Percentiles rank a stretch among this genome's conserved stretches.
Evolutionary conservation across 768 basidiomycete genomes (phyloP).

Genomic region (Tylopilus rubrobrunneus): DNA sequence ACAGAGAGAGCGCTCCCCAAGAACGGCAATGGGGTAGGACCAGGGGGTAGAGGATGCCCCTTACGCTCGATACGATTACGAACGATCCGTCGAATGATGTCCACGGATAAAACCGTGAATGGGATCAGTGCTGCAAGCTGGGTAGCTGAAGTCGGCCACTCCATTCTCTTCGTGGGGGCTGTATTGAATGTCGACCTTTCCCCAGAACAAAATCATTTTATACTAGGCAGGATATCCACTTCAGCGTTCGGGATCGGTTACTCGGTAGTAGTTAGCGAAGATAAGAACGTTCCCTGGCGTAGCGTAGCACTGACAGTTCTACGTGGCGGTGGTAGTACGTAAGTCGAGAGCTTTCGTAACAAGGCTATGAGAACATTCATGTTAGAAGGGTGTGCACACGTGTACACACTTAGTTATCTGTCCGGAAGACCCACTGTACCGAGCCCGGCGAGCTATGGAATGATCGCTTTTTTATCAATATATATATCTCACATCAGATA

Average conservation of each 20-base stretch:
- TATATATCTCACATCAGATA: too few relatives aligned
- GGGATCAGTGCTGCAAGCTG: slow-evolving; percentile 3
- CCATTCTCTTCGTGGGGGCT: slow-evolving; percentile 3
- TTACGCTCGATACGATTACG: slow-evolving; percentile 7
- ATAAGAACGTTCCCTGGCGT: neutral
- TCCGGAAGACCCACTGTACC: neutral
- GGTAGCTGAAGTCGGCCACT: slow-evolving; percentile 1
- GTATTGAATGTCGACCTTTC: neutral
- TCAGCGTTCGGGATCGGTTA: neutral
- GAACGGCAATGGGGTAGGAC: slow-evolving; percentile 18
- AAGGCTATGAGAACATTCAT: neutral
- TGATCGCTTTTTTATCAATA: too few relatives aligned
- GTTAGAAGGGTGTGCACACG: too few relatives aligned
- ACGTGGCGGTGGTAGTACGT: neutral
- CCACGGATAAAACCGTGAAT: neutral
- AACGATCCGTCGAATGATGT: slow-evolving; percentile 1
- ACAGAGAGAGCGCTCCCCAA: slow-evolving; percentile 19
- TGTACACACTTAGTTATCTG: too few relatives aligned
- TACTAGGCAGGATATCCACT: neutral
- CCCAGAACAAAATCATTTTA: too few relatives aligned
- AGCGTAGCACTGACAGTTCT: neutral
- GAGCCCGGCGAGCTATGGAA: neutral
- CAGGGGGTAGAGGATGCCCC: slow-evolving; percentile 17
- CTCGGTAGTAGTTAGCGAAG: neutral
- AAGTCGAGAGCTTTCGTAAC: neutral